phyloP scores from a whole-genome alignment of 768 basidiomycete species.

The Clitopilus passeckerianus region DNA sequence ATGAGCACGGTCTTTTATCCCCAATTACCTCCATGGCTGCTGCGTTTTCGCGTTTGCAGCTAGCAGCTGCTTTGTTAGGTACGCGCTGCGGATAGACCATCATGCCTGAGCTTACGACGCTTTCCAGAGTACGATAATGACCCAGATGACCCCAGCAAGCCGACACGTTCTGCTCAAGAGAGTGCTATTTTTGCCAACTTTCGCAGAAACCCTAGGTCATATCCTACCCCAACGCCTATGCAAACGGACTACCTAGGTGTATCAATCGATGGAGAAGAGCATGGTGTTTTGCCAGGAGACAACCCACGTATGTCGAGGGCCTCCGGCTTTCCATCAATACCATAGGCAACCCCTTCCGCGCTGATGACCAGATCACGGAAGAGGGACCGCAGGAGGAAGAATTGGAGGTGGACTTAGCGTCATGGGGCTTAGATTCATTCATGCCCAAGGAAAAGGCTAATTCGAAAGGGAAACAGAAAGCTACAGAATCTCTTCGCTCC shows the following conservation, averaged over 20 bases:
- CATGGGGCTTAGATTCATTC: constrained; percentile 81
- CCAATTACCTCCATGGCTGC: constrained; percentile 22
- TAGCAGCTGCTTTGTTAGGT: constrained; percentile 86
- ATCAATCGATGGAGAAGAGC: constrained; percentile 58
- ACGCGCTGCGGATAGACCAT: constrained; percentile 14
- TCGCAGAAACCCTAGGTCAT: constrained; percentile 34
- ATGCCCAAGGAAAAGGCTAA: constrained; percentile 62
- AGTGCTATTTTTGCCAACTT: constrained; percentile 85
- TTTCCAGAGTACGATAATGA: constrained; percentile 87
- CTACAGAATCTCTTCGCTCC: constrained; percentile 30
- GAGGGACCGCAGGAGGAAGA: constrained; percentile 46
- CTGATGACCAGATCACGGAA: constrained; percentile 53
- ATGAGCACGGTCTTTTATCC: neutral
- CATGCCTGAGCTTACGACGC: neutral
- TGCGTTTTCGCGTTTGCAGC: constrained; percentile 77
- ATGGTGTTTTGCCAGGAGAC: constrained; percentile 66
- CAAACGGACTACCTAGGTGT: constrained; percentile 25
- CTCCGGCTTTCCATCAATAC: constrained; percentile 57
- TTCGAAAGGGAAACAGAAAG: constrained; percentile 39
- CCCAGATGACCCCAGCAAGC: constrained; percentile 55
- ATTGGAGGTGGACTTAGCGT: constrained; percentile 74
- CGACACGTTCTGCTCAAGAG: constrained; percentile 66
- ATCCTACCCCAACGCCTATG: neutral
- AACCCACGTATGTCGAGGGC: constrained; percentile 47
- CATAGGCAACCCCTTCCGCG: constrained; percentile 70